Conservation (phyloP, 2,329 filamentous ascomycete genomes). For the Ustulina deusta region DNA sequence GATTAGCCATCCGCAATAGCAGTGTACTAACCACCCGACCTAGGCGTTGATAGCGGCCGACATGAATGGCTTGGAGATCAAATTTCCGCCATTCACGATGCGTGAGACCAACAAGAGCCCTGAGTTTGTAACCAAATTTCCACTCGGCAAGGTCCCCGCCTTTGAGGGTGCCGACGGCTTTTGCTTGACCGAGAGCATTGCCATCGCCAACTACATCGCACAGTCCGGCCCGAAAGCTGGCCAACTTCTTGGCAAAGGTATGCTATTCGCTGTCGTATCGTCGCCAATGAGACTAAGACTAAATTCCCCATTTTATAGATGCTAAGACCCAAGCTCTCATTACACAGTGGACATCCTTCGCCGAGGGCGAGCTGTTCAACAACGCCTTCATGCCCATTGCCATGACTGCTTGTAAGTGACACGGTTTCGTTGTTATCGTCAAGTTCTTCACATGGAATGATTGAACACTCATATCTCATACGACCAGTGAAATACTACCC, state of each 20-base stretch:
- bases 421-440: neutral
- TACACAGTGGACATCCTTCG: conserved; percentile 60
- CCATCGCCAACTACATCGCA: conserved; percentile 62
- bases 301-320: conserved; percentile 42
- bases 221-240: conserved; percentile 57
- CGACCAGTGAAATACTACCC: conserved; percentile 46
- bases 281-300: neutral
- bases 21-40: conserved; percentile 24
- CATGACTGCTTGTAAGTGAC: conserved; percentile 33
- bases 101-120: conserved; percentile 57
- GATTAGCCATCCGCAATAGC: neutral
- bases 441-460: neutral
- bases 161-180: conserved; percentile 62
- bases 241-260: conserved; percentile 58
- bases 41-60: conserved; percentile 54
- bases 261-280: neutral
- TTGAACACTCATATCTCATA: neutral
- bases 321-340: conserved; percentile 57
- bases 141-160: conserved; percentile 63
- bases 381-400: conserved; percentile 18
- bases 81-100: conserved; percentile 55
- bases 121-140: conserved; percentile 63
- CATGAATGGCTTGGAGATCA: conserved; percentile 56
- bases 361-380: conserved; percentile 51
- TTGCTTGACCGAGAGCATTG: conserved; percentile 58